phyloP scores from a whole-genome alignment of 257 asterid species.

The Nicotiana tabacum region DNA sequence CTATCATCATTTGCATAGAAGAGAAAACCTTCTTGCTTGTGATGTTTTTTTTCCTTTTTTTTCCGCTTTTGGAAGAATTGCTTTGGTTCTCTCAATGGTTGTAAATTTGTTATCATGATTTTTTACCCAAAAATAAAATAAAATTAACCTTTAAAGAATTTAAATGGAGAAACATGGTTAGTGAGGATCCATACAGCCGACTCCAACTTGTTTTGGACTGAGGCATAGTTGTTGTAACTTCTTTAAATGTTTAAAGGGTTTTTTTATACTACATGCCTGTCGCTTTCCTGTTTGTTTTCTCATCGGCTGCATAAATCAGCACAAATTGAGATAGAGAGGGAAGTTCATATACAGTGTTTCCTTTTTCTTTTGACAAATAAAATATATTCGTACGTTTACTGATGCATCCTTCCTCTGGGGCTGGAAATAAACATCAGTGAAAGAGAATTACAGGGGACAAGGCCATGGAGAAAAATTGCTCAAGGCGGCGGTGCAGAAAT shows the following conservation, averaged over 20 bases:
- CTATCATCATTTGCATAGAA: neutral
- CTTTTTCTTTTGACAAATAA: neutral
- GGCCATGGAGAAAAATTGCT: constrained; percentile 80
- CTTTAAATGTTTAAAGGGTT: neutral
- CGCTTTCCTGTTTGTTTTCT: neutral
- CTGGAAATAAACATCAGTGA: constrained; percentile 37
- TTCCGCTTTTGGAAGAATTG: neutral
- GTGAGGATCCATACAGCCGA: too few relatives aligned
- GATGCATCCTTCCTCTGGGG: constrained; percentile 1
- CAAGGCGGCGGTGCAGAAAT: constrained; percentile 65
- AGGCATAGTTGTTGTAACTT: too few relatives aligned
- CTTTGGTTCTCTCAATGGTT: neutral
- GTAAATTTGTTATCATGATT: neutral
- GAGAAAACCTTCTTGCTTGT: neutral
- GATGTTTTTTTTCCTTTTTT: neutral
- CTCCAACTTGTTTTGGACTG: too few relatives aligned
- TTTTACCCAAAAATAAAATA: neutral
- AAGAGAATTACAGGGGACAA: constrained; percentile 56
- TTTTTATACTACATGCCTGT: neutral
- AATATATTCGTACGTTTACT: neutral
- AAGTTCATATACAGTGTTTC: neutral
- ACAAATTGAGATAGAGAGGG: neutral
- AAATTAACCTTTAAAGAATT: too few relatives aligned
- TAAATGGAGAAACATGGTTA: too few relatives aligned
- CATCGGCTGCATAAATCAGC: neutral